Evolutionary conservation across 192 early-diverging fungal species (phyloP).

Genomic region (Glomus cerebriforme): DNA sequence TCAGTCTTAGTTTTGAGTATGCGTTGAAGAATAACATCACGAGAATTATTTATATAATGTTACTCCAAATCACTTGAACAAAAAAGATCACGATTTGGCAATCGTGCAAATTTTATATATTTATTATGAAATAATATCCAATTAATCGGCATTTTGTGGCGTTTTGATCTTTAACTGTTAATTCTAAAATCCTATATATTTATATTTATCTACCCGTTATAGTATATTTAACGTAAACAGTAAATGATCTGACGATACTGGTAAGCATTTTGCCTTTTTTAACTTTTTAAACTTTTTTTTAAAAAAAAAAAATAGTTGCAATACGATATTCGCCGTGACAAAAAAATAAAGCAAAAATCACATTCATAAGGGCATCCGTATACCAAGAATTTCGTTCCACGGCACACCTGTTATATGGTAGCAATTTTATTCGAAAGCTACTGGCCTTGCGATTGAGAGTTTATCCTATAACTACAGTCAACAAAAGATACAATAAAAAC

Average conservation of each 20-base stretch:
- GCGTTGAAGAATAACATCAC: too few species aligned
- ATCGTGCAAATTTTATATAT: too few species aligned
- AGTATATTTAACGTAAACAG: too few species aligned
- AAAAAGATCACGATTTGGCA: too few species aligned
- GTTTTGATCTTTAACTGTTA: too few species aligned
- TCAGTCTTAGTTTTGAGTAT: not conserved
- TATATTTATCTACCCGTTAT: too few species aligned
- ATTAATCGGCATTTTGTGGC: not conserved
- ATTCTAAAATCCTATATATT: too few species aligned
- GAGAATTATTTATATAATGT: too few species aligned
- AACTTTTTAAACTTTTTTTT: not conserved
- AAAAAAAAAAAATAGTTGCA: not conserved
- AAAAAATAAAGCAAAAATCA: not conserved
- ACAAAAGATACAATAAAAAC: constrained; percentile 25
- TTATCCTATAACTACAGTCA: constrained; percentile 25
- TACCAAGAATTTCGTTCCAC: constrained; percentile 22
- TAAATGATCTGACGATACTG: too few species aligned
- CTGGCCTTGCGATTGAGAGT: constrained; percentile 28
- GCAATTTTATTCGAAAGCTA: constrained; percentile 26
- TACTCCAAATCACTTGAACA: too few species aligned
- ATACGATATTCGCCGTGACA: not conserved
- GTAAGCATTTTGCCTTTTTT: too few species aligned
- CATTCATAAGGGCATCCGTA: constrained; percentile 5
- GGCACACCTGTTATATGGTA: constrained; percentile 24
- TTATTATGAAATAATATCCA: too few species aligned